Evolutionary conservation across 495 filamentous ascomycete species (phyloP).

Genomic region (Penicillium verhagenii): DNA sequence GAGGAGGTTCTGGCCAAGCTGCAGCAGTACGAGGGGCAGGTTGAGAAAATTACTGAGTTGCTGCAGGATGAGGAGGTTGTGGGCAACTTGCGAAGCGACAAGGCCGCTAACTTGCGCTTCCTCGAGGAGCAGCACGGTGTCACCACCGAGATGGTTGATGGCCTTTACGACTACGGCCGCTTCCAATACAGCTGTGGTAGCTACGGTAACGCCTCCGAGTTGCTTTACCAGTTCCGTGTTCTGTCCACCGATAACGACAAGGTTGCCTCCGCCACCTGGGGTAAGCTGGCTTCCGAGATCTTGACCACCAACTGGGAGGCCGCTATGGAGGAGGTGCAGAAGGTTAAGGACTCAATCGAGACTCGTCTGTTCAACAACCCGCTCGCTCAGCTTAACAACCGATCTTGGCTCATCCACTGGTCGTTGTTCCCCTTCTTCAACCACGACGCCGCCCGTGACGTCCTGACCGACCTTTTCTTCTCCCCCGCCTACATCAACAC

Average conservation of each 20-base stretch:
- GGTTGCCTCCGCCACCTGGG: constrained; percentile 91
- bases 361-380: constrained; percentile 92
- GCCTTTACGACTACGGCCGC: constrained; percentile 88
- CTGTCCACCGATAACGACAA: constrained; percentile 98
- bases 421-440: constrained; percentile 98
- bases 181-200: constrained; percentile 96
- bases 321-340: constrained; percentile 92
- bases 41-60: constrained; percentile 77
- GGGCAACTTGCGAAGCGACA: constrained; percentile 85
- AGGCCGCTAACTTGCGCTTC: constrained; percentile 94
- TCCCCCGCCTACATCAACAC: constrained; percentile 96
- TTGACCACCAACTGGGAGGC: constrained; percentile 89
- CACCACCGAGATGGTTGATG: constrained; percentile 90
- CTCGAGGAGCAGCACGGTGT: constrained; percentile 93
- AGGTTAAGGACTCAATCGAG: constrained; percentile 91
- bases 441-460: constrained; percentile 86
- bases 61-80: constrained; percentile 85
- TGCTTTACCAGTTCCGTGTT: constrained; percentile 94
- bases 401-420: constrained; percentile 98
- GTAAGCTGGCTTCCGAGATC: constrained; percentile 92
- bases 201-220: constrained; percentile 81
- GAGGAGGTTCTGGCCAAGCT: constrained; percentile 82
- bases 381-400: constrained; percentile 87
- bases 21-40: constrained; percentile 79
- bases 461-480: constrained; percentile 93